phyloP scores from a whole-genome alignment of 2,329 filamentous ascomycete genomes.

The Helotiales sp. region DNA sequence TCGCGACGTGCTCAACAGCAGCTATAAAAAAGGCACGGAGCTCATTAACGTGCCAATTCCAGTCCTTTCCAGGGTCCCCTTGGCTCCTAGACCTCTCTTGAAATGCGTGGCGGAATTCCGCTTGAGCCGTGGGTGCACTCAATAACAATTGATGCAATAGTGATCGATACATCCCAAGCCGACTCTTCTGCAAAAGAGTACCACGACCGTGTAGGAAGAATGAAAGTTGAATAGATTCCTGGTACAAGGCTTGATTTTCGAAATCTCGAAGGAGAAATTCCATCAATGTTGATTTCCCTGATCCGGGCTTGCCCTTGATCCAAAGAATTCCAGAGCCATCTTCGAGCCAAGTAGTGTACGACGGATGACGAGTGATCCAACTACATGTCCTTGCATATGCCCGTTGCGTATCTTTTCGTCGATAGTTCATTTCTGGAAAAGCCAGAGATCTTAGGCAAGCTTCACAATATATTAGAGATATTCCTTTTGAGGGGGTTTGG shows the following conservation, averaged over 20 bases:
- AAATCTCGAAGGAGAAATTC: not conserved
- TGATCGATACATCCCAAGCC: not conserved
- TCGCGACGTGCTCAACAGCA: constrained; percentile 1
- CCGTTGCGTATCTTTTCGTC: constrained; percentile 29
- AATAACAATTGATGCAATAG: not conserved
- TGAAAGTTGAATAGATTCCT: not conserved
- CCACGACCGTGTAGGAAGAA: not conserved
- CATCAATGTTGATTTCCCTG: not conserved
- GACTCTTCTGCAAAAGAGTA: not conserved
- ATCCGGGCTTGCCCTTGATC: constrained; percentile 38
- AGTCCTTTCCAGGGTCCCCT: constrained; percentile 8
- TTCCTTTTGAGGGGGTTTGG: not conserved
- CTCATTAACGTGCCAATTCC: constrained; percentile 17
- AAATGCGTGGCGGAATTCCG: not conserved
- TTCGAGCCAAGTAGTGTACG: constrained; percentile 28
- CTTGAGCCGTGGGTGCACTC: not conserved
- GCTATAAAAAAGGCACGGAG: constrained; percentile 4
- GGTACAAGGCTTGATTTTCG: not conserved
- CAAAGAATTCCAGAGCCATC: constrained; percentile 32
- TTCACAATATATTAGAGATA: not conserved
- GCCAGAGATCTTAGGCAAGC: constrained; percentile 36
- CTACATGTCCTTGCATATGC: constrained; percentile 38
- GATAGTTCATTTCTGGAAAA: constrained; percentile 35
- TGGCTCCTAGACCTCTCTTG: constrained; percentile 9
- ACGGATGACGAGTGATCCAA: constrained; percentile 18